Evolutionary conservation across 192 early-diverging fungal species (phyloP).

Genomic region (Tieghemiomyces parasiticus): DNA sequence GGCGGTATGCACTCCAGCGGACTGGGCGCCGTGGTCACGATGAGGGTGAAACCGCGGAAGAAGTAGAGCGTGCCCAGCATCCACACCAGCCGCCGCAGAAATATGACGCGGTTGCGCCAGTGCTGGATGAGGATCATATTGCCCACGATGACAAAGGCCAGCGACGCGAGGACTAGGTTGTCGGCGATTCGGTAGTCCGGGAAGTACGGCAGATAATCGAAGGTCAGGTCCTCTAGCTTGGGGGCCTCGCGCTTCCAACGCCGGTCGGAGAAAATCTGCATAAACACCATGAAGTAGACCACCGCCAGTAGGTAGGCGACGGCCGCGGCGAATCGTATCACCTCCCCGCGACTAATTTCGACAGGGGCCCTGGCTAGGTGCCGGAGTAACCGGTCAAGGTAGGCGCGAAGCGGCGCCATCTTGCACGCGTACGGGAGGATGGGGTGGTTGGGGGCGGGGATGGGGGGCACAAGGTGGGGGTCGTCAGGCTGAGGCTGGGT

Average conservation of each 20-base stretch:
- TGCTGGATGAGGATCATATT: conserved; percentile 22
- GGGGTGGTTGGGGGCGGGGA: not conserved
- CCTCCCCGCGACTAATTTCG: conserved; percentile 12
- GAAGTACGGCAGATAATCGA: conserved; percentile 29
- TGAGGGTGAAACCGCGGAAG: conserved; percentile 33
- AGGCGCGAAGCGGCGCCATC: not conserved
- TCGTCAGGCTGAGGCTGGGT: too few relatives aligned
- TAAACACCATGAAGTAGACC: conserved; percentile 29
- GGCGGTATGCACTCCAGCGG: conserved; percentile 25
- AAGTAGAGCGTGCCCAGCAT: conserved; percentile 38
- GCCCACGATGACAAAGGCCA: conserved; percentile 25
- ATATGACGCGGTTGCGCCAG: conserved; percentile 34
- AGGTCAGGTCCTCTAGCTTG: conserved; percentile 29
- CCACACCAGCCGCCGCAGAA: conserved; percentile 34
- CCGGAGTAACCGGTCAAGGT: not conserved
- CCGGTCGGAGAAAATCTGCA: conserved; percentile 31
- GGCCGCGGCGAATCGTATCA: conserved; percentile 17
- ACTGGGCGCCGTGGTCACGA: conserved; percentile 39
- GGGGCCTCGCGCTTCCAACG: conserved; percentile 22
- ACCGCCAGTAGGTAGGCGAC: conserved; percentile 21
- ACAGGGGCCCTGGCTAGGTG: not conserved
- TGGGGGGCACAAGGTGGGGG: not conserved
- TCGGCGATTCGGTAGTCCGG: conserved; percentile 30
- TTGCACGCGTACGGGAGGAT: not conserved
- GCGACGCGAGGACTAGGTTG: conserved; percentile 29